Conservation (phyloP, 306 rosid species). For the Acacia acuminata region DNA sequence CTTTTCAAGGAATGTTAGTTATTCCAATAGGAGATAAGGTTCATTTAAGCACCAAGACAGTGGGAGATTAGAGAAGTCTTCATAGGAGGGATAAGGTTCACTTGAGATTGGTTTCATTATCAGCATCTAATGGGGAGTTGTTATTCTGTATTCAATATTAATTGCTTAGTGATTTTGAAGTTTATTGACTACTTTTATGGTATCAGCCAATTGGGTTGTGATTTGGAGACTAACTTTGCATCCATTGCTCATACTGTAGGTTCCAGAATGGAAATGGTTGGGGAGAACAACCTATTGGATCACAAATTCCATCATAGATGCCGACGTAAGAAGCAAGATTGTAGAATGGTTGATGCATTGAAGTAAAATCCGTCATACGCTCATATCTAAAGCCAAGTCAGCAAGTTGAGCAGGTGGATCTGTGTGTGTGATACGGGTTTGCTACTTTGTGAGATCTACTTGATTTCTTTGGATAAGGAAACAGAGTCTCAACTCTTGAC, state of each 20-base stretch:
- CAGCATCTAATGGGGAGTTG: slow-evolving; percentile 2
- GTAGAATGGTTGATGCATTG: slow-evolving; percentile 75
- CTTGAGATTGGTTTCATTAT: background rate
- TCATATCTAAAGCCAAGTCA: slow-evolving; percentile 2
- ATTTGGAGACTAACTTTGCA: slow-evolving; percentile 26
- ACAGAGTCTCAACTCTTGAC: background rate
- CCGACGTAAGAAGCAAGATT: slow-evolving; percentile 90
- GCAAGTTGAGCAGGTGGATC: background rate
- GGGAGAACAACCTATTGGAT: slow-evolving; percentile 82
- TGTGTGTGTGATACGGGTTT: slow-evolving; percentile 19
- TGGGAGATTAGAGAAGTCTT: background rate
- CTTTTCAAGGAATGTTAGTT: background rate
- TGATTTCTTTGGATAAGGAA: slow-evolving; percentile 14
- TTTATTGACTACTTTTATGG: background rate
- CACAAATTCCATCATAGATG: slow-evolving; percentile 90
- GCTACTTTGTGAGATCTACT: slow-evolving; percentile 14
- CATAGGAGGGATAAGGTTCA: background rate
- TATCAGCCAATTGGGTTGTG: slow-evolving; percentile 3
- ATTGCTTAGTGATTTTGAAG: slow-evolving; percentile 3
- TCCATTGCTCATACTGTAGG: slow-evolving; percentile 51
- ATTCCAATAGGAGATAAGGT: background rate
- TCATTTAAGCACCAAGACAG: background rate
- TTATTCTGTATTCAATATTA: slow-evolving; percentile 4
- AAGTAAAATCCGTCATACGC: slow-evolving; percentile 37
- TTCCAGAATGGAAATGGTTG: slow-evolving; percentile 84